Evolutionary conservation across 176 grass and related monocot genomes (phyloP), one percentile per base, ranked within the genome.

Genomic region (Guadua angustifolia): DNA sequence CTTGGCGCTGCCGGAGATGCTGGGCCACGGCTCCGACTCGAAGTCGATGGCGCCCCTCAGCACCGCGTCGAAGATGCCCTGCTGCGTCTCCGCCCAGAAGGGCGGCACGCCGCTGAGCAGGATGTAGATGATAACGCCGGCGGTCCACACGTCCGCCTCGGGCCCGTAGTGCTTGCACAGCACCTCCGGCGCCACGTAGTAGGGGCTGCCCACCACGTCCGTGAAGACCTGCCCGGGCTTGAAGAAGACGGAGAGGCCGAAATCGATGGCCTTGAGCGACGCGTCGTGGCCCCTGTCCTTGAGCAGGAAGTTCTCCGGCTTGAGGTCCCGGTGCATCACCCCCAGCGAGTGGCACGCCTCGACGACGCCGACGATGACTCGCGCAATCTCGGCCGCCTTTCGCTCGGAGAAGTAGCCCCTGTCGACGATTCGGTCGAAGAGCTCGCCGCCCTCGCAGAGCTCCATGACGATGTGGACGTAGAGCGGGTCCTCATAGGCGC

Each of bases 341-440:
- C 92, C 92, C 2, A 94, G 69, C 9, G 87, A 94, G 74, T 94
- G 92, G 89, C 92, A 94, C 0, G 89, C 92, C 87, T 94, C 89
- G 0, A 94, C 92, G 33, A 94, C 92, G 53, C 89, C 87, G 17
- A 94, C 85, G 79, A 94, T 77, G 82, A 92, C 86, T 33, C 89
- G 71, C 4, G 87, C 84, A 72, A 94, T 89, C 77, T 90, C 82
- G 1, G 92, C 92, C 0, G 92, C 92, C 69, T 62, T 87, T 22
- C 89, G 78, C 89, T 94, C 92, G 7, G 86, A 92, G 89, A 92
- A 94, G 81, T 94, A 87, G 4, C 92, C 87, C 1, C 58, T 42
- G 92, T 97, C 96, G 11, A 98, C 96, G 86, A 98, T 98, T 68
- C 96, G 93, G 77, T 98, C 96, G 82, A 98, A 98, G 79, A 98